Evolutionary conservation across 106 monocot species (phyloP).

Genomic region (Xerophyta viscosa): DNA sequence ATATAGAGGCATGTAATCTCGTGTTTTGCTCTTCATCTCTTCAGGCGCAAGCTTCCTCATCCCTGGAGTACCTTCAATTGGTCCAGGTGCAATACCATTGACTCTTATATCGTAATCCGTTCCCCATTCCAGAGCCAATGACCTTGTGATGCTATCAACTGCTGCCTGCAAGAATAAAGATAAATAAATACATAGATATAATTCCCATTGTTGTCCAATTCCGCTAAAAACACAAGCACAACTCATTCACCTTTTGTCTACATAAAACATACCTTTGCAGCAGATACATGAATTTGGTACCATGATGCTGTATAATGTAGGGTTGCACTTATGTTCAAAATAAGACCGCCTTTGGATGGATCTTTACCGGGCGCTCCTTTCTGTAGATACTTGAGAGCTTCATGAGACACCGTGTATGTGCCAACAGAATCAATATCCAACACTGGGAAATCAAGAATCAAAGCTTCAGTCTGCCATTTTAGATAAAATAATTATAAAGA

Average conservation of each 20-base stretch:
- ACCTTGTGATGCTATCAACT: constrained; percentile 88
- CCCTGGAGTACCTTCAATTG: constrained; percentile 83
- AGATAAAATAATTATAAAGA: too few species aligned
- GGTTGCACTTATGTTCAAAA: constrained; percentile 92
- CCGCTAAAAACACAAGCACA: too few species aligned
- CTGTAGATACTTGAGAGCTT: constrained; percentile 85
- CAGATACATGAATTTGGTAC: constrained; percentile 94
- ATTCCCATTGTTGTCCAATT: too few species aligned
- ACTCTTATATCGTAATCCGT: constrained; percentile 87
- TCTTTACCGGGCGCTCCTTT: constrained; percentile 48
- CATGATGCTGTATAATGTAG: constrained; percentile 87
- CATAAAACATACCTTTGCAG: constrained; percentile 63
- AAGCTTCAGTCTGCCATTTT: too few species aligned
- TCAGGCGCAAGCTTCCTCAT: constrained; percentile 72
- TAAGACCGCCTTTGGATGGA: constrained; percentile 54
- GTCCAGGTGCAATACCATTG: constrained; percentile 96
- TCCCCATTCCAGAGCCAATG: constrained; percentile 95
- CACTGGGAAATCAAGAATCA: constrained; percentile 28
- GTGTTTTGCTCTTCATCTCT: constrained; percentile 30
- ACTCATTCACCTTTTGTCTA: too few species aligned
- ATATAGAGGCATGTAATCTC: constrained; percentile 32
- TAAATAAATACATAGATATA: not conserved
- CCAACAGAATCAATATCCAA: constrained; percentile 90
- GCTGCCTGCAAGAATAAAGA: constrained; percentile 44
- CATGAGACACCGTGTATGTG: constrained; percentile 89